Base-by-base conservation (phyloP, 2,329 filamentous ascomycete species). In the Penicillium polonicum region DNA sequence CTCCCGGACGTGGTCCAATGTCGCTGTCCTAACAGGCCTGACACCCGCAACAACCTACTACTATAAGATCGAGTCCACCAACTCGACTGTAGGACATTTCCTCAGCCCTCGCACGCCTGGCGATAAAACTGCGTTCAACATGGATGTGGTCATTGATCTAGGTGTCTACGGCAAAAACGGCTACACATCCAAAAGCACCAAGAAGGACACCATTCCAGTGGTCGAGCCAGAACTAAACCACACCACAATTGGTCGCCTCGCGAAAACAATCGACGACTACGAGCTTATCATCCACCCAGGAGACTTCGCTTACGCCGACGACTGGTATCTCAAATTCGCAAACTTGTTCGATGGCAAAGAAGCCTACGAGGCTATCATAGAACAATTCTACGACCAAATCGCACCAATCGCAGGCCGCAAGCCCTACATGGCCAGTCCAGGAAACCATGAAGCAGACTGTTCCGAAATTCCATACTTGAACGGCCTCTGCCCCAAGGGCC, bases 391-490 rank as follows among this genome's bases (percentile, higher is more conserved):
- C 72, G 72, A 76, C 51, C 81, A 85, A 62, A 76, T 85, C 0
- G 78, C 80, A 0, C 81, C 83, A 4, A 79, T 86, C 49, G 67
- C 83, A 1, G 77, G 73, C 19, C 78, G 79, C 46, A 85, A 85
- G 68, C 72, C 78, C 0, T 87, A 86, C 75, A 83, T 83, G 81
- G 78, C 77, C 7, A 76, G 76, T 19, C 82, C 82, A 0, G 84
- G 84, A 0, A 87, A 86, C 68, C 84, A 87, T 68, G 84, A 86
- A 67, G 83, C 83, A 0, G 72, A 74, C 43, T 85, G 83, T 66
- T 66, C 61, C 1, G 69, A 72, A 39, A 64, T 71, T 19, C 67
- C 70, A 9, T 66, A 63, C 41, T 56, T 65, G 0, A 52, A 59
- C 1, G 57, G 60, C 2, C 65, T 69, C 6, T 72, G 70, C 48